Percentiles rank a stretch among this genome's conserved stretches.
Evolutionary conservation across 805 yeast genomes (phyloP).

Genomic region (Pichia kluyveri): DNA sequence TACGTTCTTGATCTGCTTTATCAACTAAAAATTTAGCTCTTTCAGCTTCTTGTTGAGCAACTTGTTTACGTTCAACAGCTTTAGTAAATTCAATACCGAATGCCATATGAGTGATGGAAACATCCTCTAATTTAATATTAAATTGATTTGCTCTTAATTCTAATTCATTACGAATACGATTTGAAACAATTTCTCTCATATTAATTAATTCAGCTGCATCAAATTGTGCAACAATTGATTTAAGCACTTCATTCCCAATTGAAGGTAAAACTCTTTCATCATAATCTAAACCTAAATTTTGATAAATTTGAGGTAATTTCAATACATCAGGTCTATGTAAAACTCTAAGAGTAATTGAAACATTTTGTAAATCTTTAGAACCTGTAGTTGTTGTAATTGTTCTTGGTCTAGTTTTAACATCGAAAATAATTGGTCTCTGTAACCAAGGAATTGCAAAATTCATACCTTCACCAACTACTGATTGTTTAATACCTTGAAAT

Average conservation of each 20-base stretch:
- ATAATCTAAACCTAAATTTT: conserved; percentile 84
- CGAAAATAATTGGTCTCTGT: conserved; percentile 82
- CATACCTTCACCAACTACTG: conserved; percentile 94
- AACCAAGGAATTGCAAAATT: conserved; percentile 95
- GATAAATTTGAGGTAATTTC: conserved; percentile 79
- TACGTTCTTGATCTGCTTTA: conserved; percentile 95
- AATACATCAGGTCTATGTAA: conserved; percentile 88
- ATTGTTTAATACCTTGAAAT: conserved; percentile 74
- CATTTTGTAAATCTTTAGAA: conserved; percentile 94
- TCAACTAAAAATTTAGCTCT: conserved; percentile 90
- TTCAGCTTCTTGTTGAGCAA: conserved; percentile 99
- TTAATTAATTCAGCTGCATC: conserved; percentile 97
- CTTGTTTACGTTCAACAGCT: conserved; percentile 97
- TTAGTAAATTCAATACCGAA: conserved; percentile 95
- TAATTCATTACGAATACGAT: conserved; percentile 80
- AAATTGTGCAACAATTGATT: conserved; percentile 95
- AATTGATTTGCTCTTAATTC: conserved; percentile 79
- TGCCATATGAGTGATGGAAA: conserved; percentile 94
- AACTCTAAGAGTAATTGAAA: conserved; percentile 84
- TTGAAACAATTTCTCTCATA: conserved; percentile 91
- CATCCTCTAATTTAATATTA: conserved; percentile 89
- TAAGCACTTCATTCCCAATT: conserved; percentile 95
- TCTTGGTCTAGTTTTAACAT: conserved; percentile 92
- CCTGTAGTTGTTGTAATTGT: conserved; percentile 93
- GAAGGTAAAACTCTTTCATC: conserved; percentile 96